A percentile compares a stretch with the other conserved stretches of the same genome.
Conservation (phyloP, 2,329 filamentous ascomycete species). For the Fusarium robinianum region DNA sequence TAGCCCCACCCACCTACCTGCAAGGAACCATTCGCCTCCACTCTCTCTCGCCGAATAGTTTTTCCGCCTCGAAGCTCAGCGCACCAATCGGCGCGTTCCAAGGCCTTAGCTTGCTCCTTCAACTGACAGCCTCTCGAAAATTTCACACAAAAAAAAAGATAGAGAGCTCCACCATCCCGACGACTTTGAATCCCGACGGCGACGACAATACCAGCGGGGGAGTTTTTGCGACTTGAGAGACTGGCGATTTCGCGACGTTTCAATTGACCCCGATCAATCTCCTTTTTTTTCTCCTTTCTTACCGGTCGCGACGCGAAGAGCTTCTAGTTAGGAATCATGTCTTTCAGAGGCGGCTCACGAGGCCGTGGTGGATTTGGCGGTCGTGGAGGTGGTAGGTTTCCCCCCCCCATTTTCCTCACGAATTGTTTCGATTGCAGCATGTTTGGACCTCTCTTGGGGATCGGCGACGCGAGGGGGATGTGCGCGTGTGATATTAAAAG, state of each 20-base stretch:
- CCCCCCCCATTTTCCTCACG: background rate
- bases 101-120: conserved; percentile 32
- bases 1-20: no score
- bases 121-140: conserved; percentile 31
- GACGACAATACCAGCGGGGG: conserved; percentile 13
- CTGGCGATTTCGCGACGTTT: conserved; percentile 3
- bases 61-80: conserved; percentile 17
- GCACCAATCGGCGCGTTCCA: conserved; percentile 29
- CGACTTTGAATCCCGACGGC: conserved; percentile 16
- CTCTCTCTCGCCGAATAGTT: conserved; percentile 21
- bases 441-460: background rate
- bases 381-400: conserved; percentile 43
- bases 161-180: no score
- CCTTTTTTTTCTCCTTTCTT: conserved; percentile 14
- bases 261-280: no score
- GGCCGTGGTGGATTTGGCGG: conserved; percentile 43
- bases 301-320: background rate
- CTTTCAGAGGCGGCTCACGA: conserved; percentile 46
- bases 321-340: conserved; percentile 38
- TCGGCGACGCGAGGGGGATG: background rate
- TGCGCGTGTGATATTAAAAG: no score
- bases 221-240: conserved; percentile 5
- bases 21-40: no score
- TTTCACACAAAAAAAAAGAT: conserved; percentile 40
- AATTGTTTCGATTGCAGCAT: background rate